These are phyloP conservation scores for Thelephora aurantiotincta DNA, from an alignment of 768 basidiomycete genomes.

Conservation along the genomic window DNA sequence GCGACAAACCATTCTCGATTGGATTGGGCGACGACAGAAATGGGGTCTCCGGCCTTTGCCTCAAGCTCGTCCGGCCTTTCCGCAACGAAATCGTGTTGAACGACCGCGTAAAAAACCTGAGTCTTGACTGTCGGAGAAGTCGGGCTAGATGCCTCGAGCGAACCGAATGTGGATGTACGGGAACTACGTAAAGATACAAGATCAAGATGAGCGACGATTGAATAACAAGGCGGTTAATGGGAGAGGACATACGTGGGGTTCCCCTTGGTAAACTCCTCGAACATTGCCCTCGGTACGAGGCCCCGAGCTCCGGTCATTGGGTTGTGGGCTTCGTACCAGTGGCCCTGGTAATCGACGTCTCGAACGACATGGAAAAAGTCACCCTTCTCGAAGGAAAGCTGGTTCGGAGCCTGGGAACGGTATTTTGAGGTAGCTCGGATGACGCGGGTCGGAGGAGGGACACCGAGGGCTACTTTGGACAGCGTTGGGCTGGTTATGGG, in stretches of 20 bases:
- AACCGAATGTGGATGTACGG: not conserved
- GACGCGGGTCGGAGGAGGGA: slow-evolving; percentile 86
- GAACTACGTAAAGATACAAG: slow-evolving; percentile 4
- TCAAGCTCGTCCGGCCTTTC: slow-evolving; percentile 95
- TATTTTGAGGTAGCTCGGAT: slow-evolving; percentile 70
- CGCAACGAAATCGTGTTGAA: slow-evolving; percentile 90
- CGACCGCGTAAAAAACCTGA: slow-evolving; percentile 84
- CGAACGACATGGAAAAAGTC: slow-evolving; percentile 95
- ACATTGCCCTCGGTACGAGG: slow-evolving; percentile 73
- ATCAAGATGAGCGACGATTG: not conserved
- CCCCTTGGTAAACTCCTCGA: slow-evolving; percentile 82
- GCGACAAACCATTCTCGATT: slow-evolving; percentile 99
- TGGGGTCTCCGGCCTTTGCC: slow-evolving; percentile 84
- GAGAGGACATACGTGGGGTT: slow-evolving; percentile 37
- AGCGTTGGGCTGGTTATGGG: slow-evolving; percentile 52
- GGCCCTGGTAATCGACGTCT: slow-evolving; percentile 40
- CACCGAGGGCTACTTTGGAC: slow-evolving; percentile 55
- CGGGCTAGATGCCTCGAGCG: slow-evolving; percentile 3
- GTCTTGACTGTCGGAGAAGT: slow-evolving; percentile 18
- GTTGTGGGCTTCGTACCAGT: slow-evolving; percentile 92
- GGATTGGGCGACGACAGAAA: slow-evolving; percentile 97
- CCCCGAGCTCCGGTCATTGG: slow-evolving; percentile 85
- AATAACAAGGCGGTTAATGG: not conserved
- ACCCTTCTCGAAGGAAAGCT: slow-evolving; percentile 83
- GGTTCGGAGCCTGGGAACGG: slow-evolving; percentile 59